Conservation (phyloP, 345 rosid species). For the Bruguiera gymnorhiza region DNA sequence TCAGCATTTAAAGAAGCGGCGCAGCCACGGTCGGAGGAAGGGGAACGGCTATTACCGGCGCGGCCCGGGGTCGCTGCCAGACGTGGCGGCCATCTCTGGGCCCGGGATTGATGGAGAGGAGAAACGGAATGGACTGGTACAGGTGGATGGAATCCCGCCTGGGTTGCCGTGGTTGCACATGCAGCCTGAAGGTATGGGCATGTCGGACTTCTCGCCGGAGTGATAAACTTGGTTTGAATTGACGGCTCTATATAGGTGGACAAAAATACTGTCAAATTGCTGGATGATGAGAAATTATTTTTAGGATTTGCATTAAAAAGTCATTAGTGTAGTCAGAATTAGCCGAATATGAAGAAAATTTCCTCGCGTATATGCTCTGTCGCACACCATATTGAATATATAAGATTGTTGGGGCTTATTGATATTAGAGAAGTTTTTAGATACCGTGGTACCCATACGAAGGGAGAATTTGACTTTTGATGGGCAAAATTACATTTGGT, state of each 20-base stretch:
- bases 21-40: constrained; percentile 41
- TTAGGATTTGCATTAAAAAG: not conserved
- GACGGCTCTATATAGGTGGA: not conserved
- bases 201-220: constrained; percentile 22
- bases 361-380: too few species aligned
- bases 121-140: constrained; percentile 59
- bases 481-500: not conserved
- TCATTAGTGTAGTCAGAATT: too few species aligned
- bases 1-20: constrained; percentile 40
- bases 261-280: not conserved
- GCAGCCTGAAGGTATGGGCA: constrained; percentile 66
- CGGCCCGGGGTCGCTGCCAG: constrained; percentile 72
- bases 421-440: too few species aligned
- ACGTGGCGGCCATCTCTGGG: constrained; percentile 55
- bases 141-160: constrained; percentile 69
- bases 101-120: constrained; percentile 52
- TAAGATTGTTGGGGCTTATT: too few species aligned
- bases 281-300: not conserved
- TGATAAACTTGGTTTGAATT: constrained; percentile 23
- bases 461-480: not conserved
- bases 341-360: too few species aligned
- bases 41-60: constrained; percentile 58
- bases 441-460: too few species aligned
- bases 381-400: too few species aligned
- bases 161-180: constrained; percentile 84